Evolutionary conservation across 768 basidiomycete genomes (phyloP), one percentile per base, ranked within the genome.

Genomic region (Lentinula detonsa): DNA sequence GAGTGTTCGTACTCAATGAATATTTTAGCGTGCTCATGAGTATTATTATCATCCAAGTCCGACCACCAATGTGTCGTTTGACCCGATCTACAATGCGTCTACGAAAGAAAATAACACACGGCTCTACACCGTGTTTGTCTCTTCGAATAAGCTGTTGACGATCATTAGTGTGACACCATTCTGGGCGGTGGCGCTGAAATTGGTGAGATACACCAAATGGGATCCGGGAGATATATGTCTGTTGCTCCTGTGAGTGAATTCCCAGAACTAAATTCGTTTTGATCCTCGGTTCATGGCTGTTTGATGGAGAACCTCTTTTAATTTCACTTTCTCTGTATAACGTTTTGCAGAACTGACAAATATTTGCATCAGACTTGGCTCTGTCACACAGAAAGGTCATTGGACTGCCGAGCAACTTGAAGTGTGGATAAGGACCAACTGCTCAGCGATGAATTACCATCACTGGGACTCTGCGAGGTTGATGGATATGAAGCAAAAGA

Each of bases 181-280:
- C 62, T 90, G 88, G 88, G 81, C 83, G 1, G 81, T 90, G 45
- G 85, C 87, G 2, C 81, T 90, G 65, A 90, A 90, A 68, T 77
- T 90, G 10, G 86, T 87, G 18, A 78, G 88, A 5, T 90, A 86
- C 68, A 73, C 78, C 42, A 81, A 82, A 57, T 78, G 81, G 62
- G 88, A 90, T 69, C 81, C 85, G 1, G 76, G 69, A 1, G 88
- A 90, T 69, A 86, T 89, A 61, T 85, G 83, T 51, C 74, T 85
- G n/a, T 76, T 89, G 46, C 76, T 90, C n/a, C 78, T 80, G 70
- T 84, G 76, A 66, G 84, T 79, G 3, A 69, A 65, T 13, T 34
- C 52, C 51, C 11, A 3, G 13, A 16, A 2, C 48, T 23, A 21
- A 8, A 23, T 39, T 13, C 31, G 34, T 3, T 46, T 21, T 21